Evolutionary conservation across 192 early-diverging fungal species (phyloP).

Genomic region (Umbelopsis vinacea): DNA sequence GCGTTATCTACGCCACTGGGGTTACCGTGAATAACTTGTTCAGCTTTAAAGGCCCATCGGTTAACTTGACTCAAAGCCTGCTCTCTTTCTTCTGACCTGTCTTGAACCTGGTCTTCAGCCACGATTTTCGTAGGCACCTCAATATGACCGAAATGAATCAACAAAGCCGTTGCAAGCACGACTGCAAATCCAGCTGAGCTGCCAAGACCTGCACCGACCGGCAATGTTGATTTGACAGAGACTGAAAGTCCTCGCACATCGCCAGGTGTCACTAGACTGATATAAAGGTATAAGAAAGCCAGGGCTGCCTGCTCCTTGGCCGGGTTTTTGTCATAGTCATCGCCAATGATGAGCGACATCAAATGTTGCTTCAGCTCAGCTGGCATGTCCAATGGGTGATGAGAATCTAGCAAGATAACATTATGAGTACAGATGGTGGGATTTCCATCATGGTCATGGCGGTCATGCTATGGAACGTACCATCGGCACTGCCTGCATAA

Average conservation of each 20-base stretch:
- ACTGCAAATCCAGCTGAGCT: slow-evolving; percentile 95
- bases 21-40: slow-evolving; percentile 94
- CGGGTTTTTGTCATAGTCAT: slow-evolving; percentile 30
- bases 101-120: slow-evolving; percentile 14
- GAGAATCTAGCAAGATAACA: slow-evolving; percentile 24
- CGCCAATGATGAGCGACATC: slow-evolving; percentile 34
- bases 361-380: slow-evolving; percentile 33
- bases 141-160: slow-evolving; percentile 57
- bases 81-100: slow-evolving; percentile 25
- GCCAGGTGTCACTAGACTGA: slow-evolving; percentile 35
- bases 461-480: background rate
- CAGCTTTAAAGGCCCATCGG: slow-evolving; percentile 88
- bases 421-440: background rate
- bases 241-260: slow-evolving; percentile 57
- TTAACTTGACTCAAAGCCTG: slow-evolving; percentile 68
- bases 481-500: slow-evolving; percentile 10
- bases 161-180: slow-evolving; percentile 74
- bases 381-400: slow-evolving; percentile 46
- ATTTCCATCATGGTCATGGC: background rate
- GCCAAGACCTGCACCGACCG: slow-evolving; percentile 93
- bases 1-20: slow-evolving; percentile 97
- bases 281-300: slow-evolving; percentile 71
- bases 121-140: slow-evolving; percentile 20
- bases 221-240: slow-evolving; percentile 73
- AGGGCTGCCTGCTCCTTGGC: slow-evolving; percentile 56